Evolutionary conservation across 2,329 filamentous ascomycete genomes (phyloP).

Genomic region (Nannizzia gypsea): DNA sequence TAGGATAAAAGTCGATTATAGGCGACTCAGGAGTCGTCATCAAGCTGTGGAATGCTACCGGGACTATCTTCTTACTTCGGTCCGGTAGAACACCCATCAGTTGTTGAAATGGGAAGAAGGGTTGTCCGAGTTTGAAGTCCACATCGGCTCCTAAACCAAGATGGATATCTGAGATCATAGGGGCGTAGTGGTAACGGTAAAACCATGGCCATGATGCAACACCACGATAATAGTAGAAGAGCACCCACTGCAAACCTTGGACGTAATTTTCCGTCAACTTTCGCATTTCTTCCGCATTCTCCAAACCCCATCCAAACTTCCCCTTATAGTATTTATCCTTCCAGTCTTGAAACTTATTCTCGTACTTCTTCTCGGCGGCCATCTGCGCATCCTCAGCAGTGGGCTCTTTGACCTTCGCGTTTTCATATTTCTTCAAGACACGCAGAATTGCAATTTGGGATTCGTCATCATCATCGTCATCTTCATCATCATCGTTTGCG

Average conservation of each 20-base stretch:
- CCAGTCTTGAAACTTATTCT: constrained; percentile 82
- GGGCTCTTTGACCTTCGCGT: constrained; percentile 70
- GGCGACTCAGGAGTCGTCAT: constrained; percentile 87
- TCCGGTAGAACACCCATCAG: constrained; percentile 97
- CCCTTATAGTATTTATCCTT: constrained; percentile 85
- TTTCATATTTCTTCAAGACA: constrained; percentile 82
- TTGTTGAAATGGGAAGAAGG: constrained; percentile 90
- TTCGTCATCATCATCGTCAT: constrained; percentile 67
- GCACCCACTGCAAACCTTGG: constrained; percentile 92
- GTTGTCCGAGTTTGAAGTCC: constrained; percentile 86
- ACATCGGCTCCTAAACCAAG: constrained; percentile 78
- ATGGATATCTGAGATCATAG: constrained; percentile 90
- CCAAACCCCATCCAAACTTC: constrained; percentile 82
- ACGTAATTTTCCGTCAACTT: constrained; percentile 92
- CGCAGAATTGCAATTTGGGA: constrained; percentile 70
- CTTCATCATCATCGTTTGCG: constrained; percentile 41
- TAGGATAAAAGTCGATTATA: constrained; percentile 95
- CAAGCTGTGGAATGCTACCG: constrained; percentile 69
- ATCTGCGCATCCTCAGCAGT: constrained; percentile 67
- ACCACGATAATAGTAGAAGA: constrained; percentile 95
- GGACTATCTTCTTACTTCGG: constrained; percentile 93
- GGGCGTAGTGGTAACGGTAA: constrained; percentile 92
- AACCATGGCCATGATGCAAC: constrained; percentile 99
- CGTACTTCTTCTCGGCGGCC: constrained; percentile 72
- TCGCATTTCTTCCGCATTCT: constrained; percentile 67